A percentile compares a stretch with the other conserved stretches of the same genome.
phyloP scores from a whole-genome alignment of 768 basidiomycete species.

The Naganishia onofrii region DNA sequence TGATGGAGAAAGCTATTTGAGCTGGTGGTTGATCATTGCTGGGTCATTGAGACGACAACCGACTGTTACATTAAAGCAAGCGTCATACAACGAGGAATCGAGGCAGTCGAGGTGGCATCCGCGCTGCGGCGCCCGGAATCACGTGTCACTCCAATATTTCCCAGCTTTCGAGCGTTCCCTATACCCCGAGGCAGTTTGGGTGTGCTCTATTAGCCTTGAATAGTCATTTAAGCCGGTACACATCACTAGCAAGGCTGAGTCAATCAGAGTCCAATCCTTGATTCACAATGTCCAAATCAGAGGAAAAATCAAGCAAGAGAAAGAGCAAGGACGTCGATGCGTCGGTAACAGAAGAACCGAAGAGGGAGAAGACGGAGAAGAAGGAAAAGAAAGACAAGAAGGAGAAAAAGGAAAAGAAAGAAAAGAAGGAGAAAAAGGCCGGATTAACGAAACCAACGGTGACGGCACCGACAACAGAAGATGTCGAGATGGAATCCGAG shows the following conservation, averaged over 20 bases:
- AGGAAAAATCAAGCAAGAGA: conserved; percentile 19
- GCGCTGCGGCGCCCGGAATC: conserved; percentile 1
- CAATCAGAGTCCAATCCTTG: too few species aligned
- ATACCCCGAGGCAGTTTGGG: conserved; percentile 22
- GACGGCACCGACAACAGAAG: neutral
- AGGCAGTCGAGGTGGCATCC: neutral
- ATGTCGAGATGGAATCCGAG: conserved; percentile 15
- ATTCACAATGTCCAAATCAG: conserved; percentile 6
- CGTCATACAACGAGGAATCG: neutral
- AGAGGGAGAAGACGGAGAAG: neutral
- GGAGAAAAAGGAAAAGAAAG: conserved; percentile 1
- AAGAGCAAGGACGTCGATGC: conserved; percentile 27
- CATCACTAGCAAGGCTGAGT: too few species aligned
- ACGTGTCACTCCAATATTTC: conserved; percentile 22
- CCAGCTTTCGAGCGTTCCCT: conserved; percentile 1
- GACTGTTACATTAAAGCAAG: too few species aligned
- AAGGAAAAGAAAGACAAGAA: conserved; percentile 8
- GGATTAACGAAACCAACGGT: conserved; percentile 38
- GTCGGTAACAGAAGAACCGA: neutral
- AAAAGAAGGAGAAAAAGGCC: conserved; percentile 32
- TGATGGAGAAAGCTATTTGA: conserved; percentile 30
- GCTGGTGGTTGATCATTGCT: neutral
- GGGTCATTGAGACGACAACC: neutral
- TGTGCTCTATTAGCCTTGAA: neutral
- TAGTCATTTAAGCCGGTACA: neutral